Evolutionary conservation across 495 filamentous ascomycete species (phyloP), one percentile per base, ranked within the genome.

Genomic region (Lophiotrema nucula): DNA sequence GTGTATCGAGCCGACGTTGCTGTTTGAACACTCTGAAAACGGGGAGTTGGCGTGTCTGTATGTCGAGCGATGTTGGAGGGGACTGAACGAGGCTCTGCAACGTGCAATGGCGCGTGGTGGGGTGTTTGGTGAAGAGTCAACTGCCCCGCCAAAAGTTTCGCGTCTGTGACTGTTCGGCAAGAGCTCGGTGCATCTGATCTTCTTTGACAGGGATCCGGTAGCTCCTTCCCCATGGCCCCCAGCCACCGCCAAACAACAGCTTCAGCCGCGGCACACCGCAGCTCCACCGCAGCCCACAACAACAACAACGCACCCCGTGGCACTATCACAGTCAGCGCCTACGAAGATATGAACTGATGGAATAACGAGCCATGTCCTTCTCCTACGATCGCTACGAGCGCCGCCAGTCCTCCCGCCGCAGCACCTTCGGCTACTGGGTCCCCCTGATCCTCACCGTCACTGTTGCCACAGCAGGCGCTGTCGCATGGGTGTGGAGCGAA

Each of bases 401-500:
- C 65, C 78, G 79, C 55, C 76, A 77, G 69, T 81, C 82, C 73
- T 75, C 80, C 60, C 78, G 83, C 65, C 85, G 89, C 65, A 82
- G 83, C 49, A 81, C 86, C 47, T 76, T 88, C 68, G 83, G 86
- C 66, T 90, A 92, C 73, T 96, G 90, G 89, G 79, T 92, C 50
- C 91, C 91, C 51, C 74, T 96, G 41, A 85, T 84, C 47, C 68
- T 95, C 56, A 96, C 91, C 37, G 83, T 92, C 31, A 90, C 90
- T 46, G 80, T 92, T 61, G 91, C 91, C 31, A 88, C 91, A 21
- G 80, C 88, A 48, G 89, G 90, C 25, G 75, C 93, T 47, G 91
- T 84, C 23, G 89, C 91, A 21, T 97, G 92, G 92, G 82, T 92
- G 25, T 95, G 90, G 91, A 92, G 87, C 72, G 89, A 93, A 74